phyloP scores from a whole-genome alignment of 192 early-diverging fungal genomes.

The Umbelopsis sp. region DNA sequence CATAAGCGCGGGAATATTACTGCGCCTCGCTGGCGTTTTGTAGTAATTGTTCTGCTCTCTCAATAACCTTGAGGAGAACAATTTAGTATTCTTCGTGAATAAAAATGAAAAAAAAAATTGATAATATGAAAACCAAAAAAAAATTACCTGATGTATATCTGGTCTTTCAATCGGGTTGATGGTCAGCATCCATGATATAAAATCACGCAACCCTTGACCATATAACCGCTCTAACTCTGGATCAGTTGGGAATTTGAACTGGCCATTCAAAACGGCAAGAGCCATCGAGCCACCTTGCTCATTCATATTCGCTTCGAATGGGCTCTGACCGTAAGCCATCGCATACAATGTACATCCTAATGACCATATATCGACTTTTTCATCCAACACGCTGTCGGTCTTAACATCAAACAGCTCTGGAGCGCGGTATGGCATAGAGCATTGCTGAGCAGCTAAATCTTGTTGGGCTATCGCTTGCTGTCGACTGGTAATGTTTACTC shows the following conservation, averaged over 20 bases:
- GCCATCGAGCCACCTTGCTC: slow-evolving; percentile 73
- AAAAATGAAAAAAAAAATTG: too few species aligned
- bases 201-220: slow-evolving; percentile 51
- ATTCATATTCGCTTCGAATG: slow-evolving; percentile 68
- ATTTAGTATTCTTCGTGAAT: background rate
- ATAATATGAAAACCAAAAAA: too few species aligned
- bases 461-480: slow-evolving; percentile 64
- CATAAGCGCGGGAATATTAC: background rate
- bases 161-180: slow-evolving; percentile 60
- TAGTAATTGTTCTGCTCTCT: slow-evolving; percentile 9
- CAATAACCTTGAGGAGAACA: background rate
- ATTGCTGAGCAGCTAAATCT: slow-evolving; percentile 70
- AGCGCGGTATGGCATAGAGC: slow-evolving; percentile 76
- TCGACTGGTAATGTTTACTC: slow-evolving; percentile 56
- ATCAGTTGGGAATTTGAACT: slow-evolving; percentile 53
- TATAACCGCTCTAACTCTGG: slow-evolving; percentile 48
- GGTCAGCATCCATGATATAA: slow-evolving; percentile 64
- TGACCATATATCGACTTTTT: slow-evolving; percentile 79
- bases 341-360: slow-evolving; percentile 76
- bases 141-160: slow-evolving; percentile 50
- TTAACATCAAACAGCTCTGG: slow-evolving; percentile 84
- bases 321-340: slow-evolving; percentile 69
- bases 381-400: slow-evolving; percentile 57
- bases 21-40: slow-evolving; percentile 11
- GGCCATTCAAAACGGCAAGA: slow-evolving; percentile 71